Percentiles rank a stretch among this genome's conserved stretches.
Evolutionary conservation across 805 yeast genomes (phyloP).

Genomic region (Yarrowia sp.): DNA sequence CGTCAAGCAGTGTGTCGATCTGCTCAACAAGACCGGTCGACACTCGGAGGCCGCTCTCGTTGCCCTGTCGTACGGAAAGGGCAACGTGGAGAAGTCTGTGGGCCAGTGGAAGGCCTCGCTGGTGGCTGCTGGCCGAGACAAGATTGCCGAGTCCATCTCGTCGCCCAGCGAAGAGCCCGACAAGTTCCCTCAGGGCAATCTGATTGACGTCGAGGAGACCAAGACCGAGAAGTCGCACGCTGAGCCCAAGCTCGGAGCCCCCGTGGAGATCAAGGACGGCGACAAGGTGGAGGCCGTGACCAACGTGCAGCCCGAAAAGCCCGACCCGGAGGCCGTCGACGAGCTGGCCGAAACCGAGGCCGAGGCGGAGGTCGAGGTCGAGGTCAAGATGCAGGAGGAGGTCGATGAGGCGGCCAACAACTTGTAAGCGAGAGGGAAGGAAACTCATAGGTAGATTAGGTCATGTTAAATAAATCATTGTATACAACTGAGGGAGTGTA

Average conservation of each 20-base stretch:
- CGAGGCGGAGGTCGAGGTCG: slow-evolving; percentile 41
- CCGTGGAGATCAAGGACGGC: slow-evolving; percentile 46
- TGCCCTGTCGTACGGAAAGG: slow-evolving; percentile 70
- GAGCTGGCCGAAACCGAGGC: slow-evolving; percentile 72
- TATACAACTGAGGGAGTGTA: background rate
- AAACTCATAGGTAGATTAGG: background rate
- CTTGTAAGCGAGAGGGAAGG: slow-evolving; percentile 1
- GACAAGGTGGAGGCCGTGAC: slow-evolving; percentile 40
- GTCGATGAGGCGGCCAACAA: slow-evolving; percentile 29
- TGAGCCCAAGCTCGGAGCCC: slow-evolving; percentile 43
- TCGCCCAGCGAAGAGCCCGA: slow-evolving; percentile 52
- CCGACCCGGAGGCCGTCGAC: slow-evolving; percentile 61
- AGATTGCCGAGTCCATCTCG: slow-evolving; percentile 68
- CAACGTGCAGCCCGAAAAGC: slow-evolving; percentile 53
- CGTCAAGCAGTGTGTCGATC: slow-evolving; percentile 63
- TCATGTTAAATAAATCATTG: slow-evolving; percentile 31
- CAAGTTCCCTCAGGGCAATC: slow-evolving; percentile 49
- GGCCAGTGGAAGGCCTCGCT: slow-evolving; percentile 73
- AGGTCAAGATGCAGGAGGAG: slow-evolving; percentile 36
- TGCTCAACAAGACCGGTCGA: slow-evolving; percentile 72
- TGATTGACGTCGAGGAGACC: slow-evolving; percentile 46
- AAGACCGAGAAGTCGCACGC: slow-evolving; percentile 45
- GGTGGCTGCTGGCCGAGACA: slow-evolving; percentile 57
- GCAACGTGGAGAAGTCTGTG: slow-evolving; percentile 56
- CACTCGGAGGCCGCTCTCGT: slow-evolving; percentile 85